A percentile compares a stretch with the other conserved stretches of the same genome.
Evolutionary conservation across 23 red algal genomes (phyloP).

Genomic region (Gracilaria domingensis): DNA sequence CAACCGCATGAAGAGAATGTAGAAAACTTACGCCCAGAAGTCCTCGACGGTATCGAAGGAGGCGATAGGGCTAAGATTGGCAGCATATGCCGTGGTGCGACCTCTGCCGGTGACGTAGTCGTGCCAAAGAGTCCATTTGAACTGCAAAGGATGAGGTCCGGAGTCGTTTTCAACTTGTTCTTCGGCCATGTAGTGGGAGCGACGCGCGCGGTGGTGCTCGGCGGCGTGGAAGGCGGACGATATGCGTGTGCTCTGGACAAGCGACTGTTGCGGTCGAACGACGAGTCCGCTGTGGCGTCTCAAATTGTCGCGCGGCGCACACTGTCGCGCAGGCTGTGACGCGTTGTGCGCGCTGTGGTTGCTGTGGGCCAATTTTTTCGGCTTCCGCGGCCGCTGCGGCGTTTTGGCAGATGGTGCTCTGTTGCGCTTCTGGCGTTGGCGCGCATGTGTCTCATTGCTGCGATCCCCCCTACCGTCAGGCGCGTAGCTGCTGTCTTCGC

Average conservation of each 20-base stretch:
- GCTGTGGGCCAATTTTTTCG: neutral
- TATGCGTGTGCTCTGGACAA: neutral
- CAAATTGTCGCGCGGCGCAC: neutral
- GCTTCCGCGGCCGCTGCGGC: neutral
- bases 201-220: neutral
- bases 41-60: slow-evolving; percentile 92
- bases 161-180: slow-evolving; percentile 6
- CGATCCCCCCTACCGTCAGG: neutral
- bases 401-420: neutral
- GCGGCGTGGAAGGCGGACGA: neutral
- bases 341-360: too few species aligned
- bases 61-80: slow-evolving; percentile 72
- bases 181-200: slow-evolving; percentile 19
- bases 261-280: neutral
- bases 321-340: neutral
- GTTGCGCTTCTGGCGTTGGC: neutral
- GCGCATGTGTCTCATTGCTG: neutral
- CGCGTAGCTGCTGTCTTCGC: neutral
- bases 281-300: neutral
- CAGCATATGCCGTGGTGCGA: slow-evolving; percentile 41
- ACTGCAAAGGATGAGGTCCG: slow-evolving; percentile 88
- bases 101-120: slow-evolving; percentile 52
- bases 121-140: slow-evolving; percentile 95
- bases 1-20: neutral
- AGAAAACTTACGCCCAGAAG: slow-evolving; percentile 89